These are phyloP conservation scores for Backusella tarrabulga DNA, from an alignment of 192 early-diverging fungal genomes.

Conservation along the genomic window DNA sequence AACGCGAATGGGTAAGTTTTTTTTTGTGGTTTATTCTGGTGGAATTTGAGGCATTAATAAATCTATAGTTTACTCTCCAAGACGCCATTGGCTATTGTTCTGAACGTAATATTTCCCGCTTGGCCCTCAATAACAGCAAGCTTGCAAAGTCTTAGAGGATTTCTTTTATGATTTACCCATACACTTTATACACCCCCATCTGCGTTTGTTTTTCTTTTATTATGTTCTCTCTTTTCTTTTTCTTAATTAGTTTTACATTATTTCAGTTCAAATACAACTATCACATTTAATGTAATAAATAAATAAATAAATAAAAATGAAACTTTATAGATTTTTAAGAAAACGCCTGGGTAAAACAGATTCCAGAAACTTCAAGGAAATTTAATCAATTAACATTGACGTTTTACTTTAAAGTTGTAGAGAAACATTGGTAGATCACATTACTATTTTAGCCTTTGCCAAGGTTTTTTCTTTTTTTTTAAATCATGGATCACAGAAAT, in stretches of 20 bases:
- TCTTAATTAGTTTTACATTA: background rate
- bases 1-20: constrained; percentile 29
- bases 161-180: background rate
- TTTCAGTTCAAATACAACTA: background rate
- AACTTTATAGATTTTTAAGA: background rate
- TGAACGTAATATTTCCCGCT: constrained; percentile 15
- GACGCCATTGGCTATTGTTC: constrained; percentile 14
- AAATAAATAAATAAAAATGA: background rate
- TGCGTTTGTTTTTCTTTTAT: background rate
- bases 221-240: background rate
- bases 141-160: background rate
- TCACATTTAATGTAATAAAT: background rate
- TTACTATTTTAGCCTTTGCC: background rate
- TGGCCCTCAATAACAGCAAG: constrained; percentile 18
- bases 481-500: background rate
- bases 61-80: constrained; percentile 15
- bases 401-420: background rate
- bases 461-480: background rate
- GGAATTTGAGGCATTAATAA: too few species aligned
- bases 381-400: background rate
- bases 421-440: background rate
- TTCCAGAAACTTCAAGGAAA: too few species aligned
- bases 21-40: background rate
- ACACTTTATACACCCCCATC: background rate
- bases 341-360: background rate